A percentile compares a stretch with the other conserved stretches of the same genome.
These are phyloP conservation scores for Botryotinia narcissicola DNA, from an alignment of 2,329 filamentous ascomycete species.

Conservation along the genomic window DNA sequence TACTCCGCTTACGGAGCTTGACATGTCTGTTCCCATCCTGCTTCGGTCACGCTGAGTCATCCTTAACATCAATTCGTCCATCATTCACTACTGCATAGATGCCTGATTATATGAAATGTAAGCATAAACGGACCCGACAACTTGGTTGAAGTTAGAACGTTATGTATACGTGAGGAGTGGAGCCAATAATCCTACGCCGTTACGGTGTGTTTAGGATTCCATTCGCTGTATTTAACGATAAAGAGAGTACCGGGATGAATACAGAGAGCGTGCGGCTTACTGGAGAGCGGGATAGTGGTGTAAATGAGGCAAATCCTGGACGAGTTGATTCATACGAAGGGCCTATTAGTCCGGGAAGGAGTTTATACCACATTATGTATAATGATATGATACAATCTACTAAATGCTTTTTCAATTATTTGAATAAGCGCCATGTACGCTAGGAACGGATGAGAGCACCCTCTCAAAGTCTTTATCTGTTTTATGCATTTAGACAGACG, in stretches of 20 bases:
- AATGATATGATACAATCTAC: not conserved
- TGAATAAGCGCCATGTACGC: not conserved
- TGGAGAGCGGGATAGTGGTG: not conserved
- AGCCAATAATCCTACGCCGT: conserved; percentile 5
- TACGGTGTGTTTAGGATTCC: not conserved
- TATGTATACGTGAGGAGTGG: not conserved
- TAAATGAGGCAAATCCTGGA: not conserved
- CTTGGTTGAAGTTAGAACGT: conserved; percentile 12
- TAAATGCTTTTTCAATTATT: not conserved
- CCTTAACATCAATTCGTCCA: not conserved
- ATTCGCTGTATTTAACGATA: not conserved
- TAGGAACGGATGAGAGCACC: not conserved
- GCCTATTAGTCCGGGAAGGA: not conserved
- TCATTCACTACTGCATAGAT: not conserved
- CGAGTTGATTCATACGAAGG: not conserved
- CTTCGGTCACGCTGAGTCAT: conserved; percentile 4
- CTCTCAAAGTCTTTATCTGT: not conserved
- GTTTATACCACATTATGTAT: not conserved
- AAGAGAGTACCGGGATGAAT: not conserved
- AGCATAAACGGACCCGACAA: conserved; percentile 5
- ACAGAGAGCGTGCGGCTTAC: not conserved
- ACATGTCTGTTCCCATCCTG: not conserved
- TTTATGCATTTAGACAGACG: not conserved
- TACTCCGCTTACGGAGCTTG: not conserved
- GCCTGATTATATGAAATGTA: not conserved